A percentile compares a stretch with the other conserved stretches of the same genome.
These are phyloP conservation scores for Hericium coralloides DNA, from an alignment of 768 basidiomycete species.

Conservation along the genomic window DNA sequence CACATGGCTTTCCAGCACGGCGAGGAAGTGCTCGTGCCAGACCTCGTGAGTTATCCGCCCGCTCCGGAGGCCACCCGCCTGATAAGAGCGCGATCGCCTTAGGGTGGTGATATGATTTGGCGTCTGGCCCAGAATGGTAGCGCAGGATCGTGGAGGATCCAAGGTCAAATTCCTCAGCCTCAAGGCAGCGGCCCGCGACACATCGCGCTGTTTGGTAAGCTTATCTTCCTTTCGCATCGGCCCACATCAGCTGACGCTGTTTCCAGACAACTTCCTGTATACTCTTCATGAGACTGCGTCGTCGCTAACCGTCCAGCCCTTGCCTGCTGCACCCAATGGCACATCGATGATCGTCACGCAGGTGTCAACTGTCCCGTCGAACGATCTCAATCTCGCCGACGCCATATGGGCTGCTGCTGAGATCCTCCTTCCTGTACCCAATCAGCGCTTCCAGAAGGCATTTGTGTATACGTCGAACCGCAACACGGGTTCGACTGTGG, in stretches of 20 bases:
- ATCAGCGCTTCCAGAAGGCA: conserved; percentile 35
- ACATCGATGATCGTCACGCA: conserved; percentile 42
- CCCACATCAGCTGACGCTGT: background rate
- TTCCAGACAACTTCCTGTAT: conserved; percentile 39
- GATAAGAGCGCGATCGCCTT: background rate
- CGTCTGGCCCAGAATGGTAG: conserved; percentile 37
- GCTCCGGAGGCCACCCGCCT: background rate
- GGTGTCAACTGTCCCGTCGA: conserved; percentile 38
- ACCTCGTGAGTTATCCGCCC: conserved; percentile 36
- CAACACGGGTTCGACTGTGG: conserved; percentile 38
- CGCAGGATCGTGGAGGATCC: conserved; percentile 41
- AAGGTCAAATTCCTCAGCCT: conserved; percentile 53
- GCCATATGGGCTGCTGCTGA: conserved; percentile 46
- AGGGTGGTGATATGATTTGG: conserved; percentile 69
- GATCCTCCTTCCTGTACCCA: conserved; percentile 48
- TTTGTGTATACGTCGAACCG: conserved; percentile 66
- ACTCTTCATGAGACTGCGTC: conserved; percentile 48
- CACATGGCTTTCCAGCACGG: conserved; percentile 55
- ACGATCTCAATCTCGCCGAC: conserved; percentile 29
- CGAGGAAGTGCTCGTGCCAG: conserved; percentile 52
- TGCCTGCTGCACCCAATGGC: conserved; percentile 42
- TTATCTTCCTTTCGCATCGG: conserved; percentile 6
- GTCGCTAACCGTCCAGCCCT: conserved; percentile 47
- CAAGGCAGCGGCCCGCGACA: conserved; percentile 59
- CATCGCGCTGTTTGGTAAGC: conserved; percentile 27